Percentiles rank a stretch among this genome's conserved stretches.
Evolutionary conservation across 495 filamentous ascomycete species (phyloP).

Genomic region (Rostrohypoxylon terebratum): DNA sequence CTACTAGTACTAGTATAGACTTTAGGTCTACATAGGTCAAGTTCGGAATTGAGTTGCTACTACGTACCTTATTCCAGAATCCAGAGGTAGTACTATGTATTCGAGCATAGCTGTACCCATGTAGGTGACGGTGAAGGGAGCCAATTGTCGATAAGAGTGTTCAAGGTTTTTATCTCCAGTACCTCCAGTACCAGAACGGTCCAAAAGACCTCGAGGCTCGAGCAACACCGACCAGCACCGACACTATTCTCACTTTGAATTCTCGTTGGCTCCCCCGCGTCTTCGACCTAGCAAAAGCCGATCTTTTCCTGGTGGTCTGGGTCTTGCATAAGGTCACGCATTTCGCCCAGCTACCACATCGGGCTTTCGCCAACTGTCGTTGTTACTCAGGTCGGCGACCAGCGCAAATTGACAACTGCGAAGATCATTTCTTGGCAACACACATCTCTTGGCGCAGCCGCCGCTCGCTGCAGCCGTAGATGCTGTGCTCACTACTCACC

Average conservation of each 20-base stretch:
- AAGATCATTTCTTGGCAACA: conserved; percentile 46
- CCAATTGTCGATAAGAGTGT: conserved; percentile 30
- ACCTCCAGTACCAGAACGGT: neutral
- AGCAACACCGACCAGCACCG: neutral
- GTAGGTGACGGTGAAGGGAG: conserved; percentile 29
- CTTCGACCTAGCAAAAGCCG: conserved; percentile 27
- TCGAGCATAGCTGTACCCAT: conserved; percentile 4
- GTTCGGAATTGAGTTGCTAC: conserved; percentile 31
- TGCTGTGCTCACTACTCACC: conserved; percentile 43
- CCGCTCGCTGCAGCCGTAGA: conserved; percentile 36
- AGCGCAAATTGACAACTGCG: conserved; percentile 46
- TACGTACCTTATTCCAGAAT: no score
- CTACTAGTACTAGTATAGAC: no score
- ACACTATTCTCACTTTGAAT: neutral
- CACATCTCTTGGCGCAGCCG: conserved; percentile 40
- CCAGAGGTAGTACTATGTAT: neutral
- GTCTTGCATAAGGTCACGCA: conserved; percentile 44
- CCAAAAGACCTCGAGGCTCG: no score
- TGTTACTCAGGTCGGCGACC: conserved; percentile 52
- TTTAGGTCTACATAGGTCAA: neutral
- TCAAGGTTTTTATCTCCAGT: conserved; percentile 23
- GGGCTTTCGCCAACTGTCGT: conserved; percentile 44
- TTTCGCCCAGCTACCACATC: conserved; percentile 42
- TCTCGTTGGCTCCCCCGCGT: conserved; percentile 24
- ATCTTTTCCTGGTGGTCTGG: conserved; percentile 44